Base-by-base conservation (phyloP, 1,139 yeast genomes). In the Scheffersomyces lignicola region DNA sequence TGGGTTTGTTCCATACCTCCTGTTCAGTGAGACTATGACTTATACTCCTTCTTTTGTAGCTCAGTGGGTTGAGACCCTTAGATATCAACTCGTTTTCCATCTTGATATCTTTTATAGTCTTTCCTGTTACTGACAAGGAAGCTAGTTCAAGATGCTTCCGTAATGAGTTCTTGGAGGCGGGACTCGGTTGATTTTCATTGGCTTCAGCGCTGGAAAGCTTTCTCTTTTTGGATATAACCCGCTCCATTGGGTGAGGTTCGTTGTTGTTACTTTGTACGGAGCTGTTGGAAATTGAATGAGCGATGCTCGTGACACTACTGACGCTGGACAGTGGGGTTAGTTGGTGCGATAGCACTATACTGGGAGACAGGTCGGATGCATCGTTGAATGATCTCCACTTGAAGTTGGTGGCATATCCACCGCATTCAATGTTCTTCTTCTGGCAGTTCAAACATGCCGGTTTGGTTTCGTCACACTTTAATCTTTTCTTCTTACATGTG, bases 381-480 rank as follows among this genome's bases (percentile, higher is more conserved):
- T 55, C 62, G 25, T 63, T 58, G 40, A 78, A 80, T 7, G 76
- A 64, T 45, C 77, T 65, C 87, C 87, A 81, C 49, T 78, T 78
- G 60, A 77, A 80, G 34, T 70, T 71, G 18, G 77, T 76, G 3
- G 80, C 78, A 48, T 81, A 81, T 1, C 87, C 87, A 1, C 80
- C 75, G 63, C 97, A 90, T 20, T 76, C 83, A 22, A 90, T 68
- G 24, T 82, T 82, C 76, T 88, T 74, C 45, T 84, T 81, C 36
- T 68, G 62, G 58, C 97, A 90, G 58, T 88, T 88, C 24, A 69
- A 68, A 57, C 97, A 90, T 9, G 66, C 56, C 0, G 97, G 97
- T 46, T 81, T 83, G 0, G 71, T 67, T 58, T 90, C 97, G 56
- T 90, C 97, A 65, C 97, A 90, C 56, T 90, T 90, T 30, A 90